Evolutionary conservation across 208 protist species (phyloP).

Genomic region (Crithidia sp.): DNA sequence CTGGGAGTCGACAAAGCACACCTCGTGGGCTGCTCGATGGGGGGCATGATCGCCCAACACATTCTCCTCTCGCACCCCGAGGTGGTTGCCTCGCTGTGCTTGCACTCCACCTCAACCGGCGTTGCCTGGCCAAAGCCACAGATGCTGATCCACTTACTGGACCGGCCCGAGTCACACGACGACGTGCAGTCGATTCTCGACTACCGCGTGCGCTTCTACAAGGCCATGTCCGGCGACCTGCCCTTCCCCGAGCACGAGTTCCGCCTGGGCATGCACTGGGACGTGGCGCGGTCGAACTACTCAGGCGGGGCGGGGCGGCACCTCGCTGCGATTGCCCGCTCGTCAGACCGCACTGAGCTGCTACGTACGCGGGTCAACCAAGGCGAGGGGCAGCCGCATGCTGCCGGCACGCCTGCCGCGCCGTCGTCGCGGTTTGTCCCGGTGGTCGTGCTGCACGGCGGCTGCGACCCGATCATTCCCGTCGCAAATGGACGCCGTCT

Average conservation of each 20-base stretch:
- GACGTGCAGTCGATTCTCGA: conserved; percentile 57
- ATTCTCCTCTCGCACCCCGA: conserved; percentile 51
- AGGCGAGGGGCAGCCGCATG: conserved; percentile 38
- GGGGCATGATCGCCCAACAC: conserved; percentile 77
- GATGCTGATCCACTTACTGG: conserved; percentile 64
- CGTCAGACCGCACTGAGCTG: conserved; percentile 30
- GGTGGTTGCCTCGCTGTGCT: conserved; percentile 55
- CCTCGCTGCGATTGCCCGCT: conserved; percentile 40
- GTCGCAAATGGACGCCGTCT: conserved; percentile 60
- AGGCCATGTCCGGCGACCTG: conserved; percentile 36
- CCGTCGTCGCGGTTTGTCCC: conserved; percentile 49
- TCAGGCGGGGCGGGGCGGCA: conserved; percentile 35
- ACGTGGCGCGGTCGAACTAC: conserved; percentile 34
- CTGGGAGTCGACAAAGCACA: conserved; percentile 56
- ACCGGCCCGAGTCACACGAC: conserved; percentile 40
- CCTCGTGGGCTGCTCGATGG: conserved; percentile 82
- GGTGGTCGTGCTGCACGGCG: conserved; percentile 73
- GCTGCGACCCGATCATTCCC: conserved; percentile 69
- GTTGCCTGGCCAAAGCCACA: conserved; percentile 53
- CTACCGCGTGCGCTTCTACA: conserved; percentile 58
- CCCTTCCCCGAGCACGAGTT: conserved; percentile 44
- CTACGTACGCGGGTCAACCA: conserved; percentile 39
- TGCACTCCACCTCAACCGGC: conserved; percentile 79
- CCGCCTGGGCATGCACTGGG: conserved; percentile 36
- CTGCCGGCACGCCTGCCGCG: conserved; percentile 36